Evolutionary conservation across 257 asterid species (phyloP).

Genomic region (Gardenia jasminoides): DNA sequence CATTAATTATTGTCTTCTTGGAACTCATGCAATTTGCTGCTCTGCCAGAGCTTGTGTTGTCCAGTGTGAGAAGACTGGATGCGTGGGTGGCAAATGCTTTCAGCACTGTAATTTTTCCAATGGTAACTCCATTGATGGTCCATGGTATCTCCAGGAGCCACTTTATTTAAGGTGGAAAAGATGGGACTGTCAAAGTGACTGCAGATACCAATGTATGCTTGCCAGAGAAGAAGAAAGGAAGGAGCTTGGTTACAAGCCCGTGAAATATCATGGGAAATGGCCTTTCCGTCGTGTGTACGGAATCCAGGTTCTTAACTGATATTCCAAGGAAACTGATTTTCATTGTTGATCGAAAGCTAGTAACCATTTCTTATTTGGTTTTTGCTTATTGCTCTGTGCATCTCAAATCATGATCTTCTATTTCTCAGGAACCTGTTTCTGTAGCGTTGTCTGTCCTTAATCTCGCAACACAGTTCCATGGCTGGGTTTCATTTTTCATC

Average conservation of each 20-base stretch:
- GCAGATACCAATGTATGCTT: conserved; percentile 79
- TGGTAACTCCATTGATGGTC: conserved; percentile 58
- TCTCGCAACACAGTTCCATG: conserved; percentile 87
- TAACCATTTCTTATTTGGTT: conserved; percentile 1
- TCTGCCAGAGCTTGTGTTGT: conserved; percentile 58
- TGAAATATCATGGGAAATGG: conserved; percentile 88
- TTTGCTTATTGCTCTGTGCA: conserved; percentile 2
- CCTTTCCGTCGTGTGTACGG: conserved; percentile 72
- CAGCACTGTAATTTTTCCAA: conserved; percentile 76
- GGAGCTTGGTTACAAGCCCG: conserved; percentile 63
- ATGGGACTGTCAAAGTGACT: conserved; percentile 84
- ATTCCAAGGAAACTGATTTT: conserved; percentile 5
- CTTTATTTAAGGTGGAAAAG: conserved; percentile 78
- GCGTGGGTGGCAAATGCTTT: conserved; percentile 73
- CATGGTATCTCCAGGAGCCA: conserved; percentile 94
- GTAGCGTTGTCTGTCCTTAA: conserved; percentile 83
- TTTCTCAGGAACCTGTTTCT: conserved; percentile 82
- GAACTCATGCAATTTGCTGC: conserved; percentile 22
- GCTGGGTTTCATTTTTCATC: conserved; percentile 87
- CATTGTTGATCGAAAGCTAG: conserved; percentile 6
- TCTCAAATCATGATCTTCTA: conserved; percentile 8
- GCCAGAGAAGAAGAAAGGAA: conserved; percentile 71
- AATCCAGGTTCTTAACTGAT: conserved; percentile 55
- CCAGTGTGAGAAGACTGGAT: conserved; percentile 84
- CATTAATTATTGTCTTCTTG: neutral